Evolutionary conservation across 192 early-diverging fungal species (phyloP), one percentile per base, ranked within the genome.

Genomic region (Coemansia sp.): DNA sequence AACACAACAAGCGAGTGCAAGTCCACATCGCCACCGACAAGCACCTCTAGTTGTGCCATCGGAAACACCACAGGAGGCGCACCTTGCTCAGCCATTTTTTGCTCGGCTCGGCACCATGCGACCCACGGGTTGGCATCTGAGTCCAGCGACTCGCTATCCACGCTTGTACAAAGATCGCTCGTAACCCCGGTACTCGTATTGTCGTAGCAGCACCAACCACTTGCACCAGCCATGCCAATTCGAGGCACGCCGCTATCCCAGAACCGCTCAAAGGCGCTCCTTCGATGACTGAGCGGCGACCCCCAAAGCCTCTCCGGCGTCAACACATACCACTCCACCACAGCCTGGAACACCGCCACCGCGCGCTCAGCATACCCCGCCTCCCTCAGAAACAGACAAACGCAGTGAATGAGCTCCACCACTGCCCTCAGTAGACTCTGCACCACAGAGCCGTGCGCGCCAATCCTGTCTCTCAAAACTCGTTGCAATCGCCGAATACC

Each of bases 261-360:
- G 61, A 79, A 74, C 32, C 0, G 27, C 32, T 66, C 64, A 71
- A 79, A 79, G 3, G 64, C 59, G 29, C 17, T 51, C 32, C 63
- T 59, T 10, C 65, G 37, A 41, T 79, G 77, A 10, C 68, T 48
- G 19, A 37, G 9, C 12, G 68, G 61, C 45, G 66, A 23, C 8
- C 9, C 23, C 19, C 4, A 19, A 2, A 62, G 32, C 9, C 53
- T 39, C 7, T 29, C 12, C 1, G 72, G 68, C 32, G 65, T 51
- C 60, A 79, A 44, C 4, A 71, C 14, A 42, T 71, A 74, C 77
- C 77, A 79, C 38, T 79, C 77, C 5, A 79, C 32, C 8, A 73
- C 60, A 2, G 77, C 77, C 46, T 79, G 77, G 55, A 71, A 74
- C 21, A 70, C 42, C 0, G 72, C 55, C 12, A 65, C 15, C 6